phyloP scores from a whole-genome alignment of 768 basidiomycete species.

The Panus rudis region DNA sequence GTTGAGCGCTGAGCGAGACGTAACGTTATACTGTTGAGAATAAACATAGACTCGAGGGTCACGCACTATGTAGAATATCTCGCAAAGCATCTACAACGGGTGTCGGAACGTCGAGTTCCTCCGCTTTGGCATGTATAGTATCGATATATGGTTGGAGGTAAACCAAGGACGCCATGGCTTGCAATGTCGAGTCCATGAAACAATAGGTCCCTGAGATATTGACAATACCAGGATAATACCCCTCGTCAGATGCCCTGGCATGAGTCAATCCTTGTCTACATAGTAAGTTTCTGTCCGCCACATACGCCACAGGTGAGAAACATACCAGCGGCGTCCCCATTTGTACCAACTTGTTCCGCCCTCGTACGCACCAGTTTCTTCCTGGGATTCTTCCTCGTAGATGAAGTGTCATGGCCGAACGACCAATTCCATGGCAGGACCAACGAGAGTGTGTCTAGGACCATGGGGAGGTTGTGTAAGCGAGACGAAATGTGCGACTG shows the following conservation, averaged over 20 bases:
- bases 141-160: conserved; percentile 80
- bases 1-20: conserved; percentile 46
- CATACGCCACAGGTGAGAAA: too few species aligned
- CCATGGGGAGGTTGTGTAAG: conserved; percentile 33
- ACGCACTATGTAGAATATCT: conserved; percentile 60
- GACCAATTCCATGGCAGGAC: conserved; percentile 60
- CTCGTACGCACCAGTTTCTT: conserved; percentile 47
- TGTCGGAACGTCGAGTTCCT: conserved; percentile 72
- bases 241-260: conserved; percentile 21
- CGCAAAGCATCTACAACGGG: conserved; percentile 81
- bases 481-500: conserved; percentile 21
- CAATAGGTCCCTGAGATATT: conserved; percentile 96
- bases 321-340: conserved; percentile 26
- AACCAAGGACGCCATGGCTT: conserved; percentile 87
- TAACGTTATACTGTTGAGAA: background rate
- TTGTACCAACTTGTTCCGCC: conserved; percentile 47
- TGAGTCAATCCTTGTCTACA: background rate
- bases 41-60: conserved; percentile 2
- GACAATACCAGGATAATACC: conserved; percentile 83
- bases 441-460: conserved; percentile 50
- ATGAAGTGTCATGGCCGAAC: conserved; percentile 7
- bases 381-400: conserved; percentile 31
- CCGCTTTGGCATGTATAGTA: conserved; percentile 67
- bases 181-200: conserved; percentile 95
- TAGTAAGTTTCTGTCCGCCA: background rate